Conservation (phyloP, 2,329 filamentous ascomycete genomes). For the Cryphonectria carpinicola region DNA sequence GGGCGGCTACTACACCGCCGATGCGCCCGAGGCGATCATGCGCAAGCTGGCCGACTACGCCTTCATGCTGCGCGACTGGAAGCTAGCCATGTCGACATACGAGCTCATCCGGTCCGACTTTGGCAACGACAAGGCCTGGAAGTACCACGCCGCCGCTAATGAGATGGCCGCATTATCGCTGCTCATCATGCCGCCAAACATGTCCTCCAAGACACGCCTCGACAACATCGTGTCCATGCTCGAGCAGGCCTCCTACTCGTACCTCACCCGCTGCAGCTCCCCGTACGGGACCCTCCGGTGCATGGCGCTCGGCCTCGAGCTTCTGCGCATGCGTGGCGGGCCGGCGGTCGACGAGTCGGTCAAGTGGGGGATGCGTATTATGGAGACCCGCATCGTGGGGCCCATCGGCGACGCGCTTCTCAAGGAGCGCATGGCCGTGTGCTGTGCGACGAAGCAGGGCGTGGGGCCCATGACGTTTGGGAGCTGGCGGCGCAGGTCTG, state of each 20-base stretch:
- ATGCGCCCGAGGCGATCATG: constrained; percentile 86
- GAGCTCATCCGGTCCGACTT: constrained; percentile 89
- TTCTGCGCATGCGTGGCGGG: constrained; percentile 79
- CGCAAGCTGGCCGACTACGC: constrained; percentile 92
- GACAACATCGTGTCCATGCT: constrained; percentile 87
- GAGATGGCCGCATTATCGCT: constrained; percentile 92
- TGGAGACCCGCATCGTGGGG: constrained; percentile 79
- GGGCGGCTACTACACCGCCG: constrained; percentile 80
- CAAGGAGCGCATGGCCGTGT: constrained; percentile 83
- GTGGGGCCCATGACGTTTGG: constrained; percentile 71
- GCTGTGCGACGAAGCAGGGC: constrained; percentile 76
- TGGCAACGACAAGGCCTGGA: constrained; percentile 95
- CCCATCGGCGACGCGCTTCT: constrained; percentile 78
- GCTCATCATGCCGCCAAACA: constrained; percentile 73
- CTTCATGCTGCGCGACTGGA: constrained; percentile 97
- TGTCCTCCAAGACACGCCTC: constrained; percentile 74
- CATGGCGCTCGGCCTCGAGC: constrained; percentile 74
- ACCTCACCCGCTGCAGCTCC: constrained; percentile 80
- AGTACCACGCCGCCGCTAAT: constrained; percentile 87
- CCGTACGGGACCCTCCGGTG: constrained; percentile 81
- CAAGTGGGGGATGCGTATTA: constrained; percentile 77
- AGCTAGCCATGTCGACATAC: constrained; percentile 87
- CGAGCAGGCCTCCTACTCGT: constrained; percentile 90
- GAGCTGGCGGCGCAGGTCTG: constrained; percentile 78
- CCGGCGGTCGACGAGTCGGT: constrained; percentile 84